Percentiles rank a stretch among this genome's conserved stretches.
Conservation (phyloP, 495 filamentous ascomycete species). For the Cairneyella variabilis region DNA sequence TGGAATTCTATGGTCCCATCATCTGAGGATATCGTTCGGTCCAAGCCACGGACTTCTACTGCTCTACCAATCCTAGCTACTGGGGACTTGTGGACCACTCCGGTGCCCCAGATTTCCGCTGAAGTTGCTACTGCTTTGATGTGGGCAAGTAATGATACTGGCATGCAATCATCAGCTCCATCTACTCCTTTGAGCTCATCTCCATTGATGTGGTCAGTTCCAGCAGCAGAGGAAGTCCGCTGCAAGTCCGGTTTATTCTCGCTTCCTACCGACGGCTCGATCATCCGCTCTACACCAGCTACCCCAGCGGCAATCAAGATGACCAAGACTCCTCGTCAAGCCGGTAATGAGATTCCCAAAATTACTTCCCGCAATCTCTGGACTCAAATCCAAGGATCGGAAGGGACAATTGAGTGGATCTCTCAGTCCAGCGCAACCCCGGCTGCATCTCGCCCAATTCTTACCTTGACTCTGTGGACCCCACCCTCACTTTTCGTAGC, state of each 20-base stretch:
- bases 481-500: neutral
- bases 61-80: conserved; percentile 6
- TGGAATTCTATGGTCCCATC: conserved; percentile 12
- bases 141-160: neutral
- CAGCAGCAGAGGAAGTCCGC: neutral
- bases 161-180: neutral
- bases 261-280: neutral
- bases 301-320: conserved; percentile 11
- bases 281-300: conserved; percentile 13
- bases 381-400: neutral
- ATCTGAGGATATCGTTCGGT: conserved; percentile 2
- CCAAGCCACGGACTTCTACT: conserved; percentile 4
- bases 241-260: conserved; percentile 11
- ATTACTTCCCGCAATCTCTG: conserved; percentile 16
- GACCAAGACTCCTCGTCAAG: conserved; percentile 7
- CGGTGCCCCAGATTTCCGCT: neutral
- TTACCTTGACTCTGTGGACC: conserved; percentile 19
- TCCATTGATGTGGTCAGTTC: conserved; percentile 6
- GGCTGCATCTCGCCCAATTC: neutral
- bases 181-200: neutral
- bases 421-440: neutral
- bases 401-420: conserved; percentile 4
- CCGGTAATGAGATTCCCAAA: neutral
- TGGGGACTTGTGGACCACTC: conserved; percentile 9
- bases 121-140: neutral